phyloP scores from a whole-genome alignment of 805 yeast species.

The Torulaspora delbrueckii region DNA sequence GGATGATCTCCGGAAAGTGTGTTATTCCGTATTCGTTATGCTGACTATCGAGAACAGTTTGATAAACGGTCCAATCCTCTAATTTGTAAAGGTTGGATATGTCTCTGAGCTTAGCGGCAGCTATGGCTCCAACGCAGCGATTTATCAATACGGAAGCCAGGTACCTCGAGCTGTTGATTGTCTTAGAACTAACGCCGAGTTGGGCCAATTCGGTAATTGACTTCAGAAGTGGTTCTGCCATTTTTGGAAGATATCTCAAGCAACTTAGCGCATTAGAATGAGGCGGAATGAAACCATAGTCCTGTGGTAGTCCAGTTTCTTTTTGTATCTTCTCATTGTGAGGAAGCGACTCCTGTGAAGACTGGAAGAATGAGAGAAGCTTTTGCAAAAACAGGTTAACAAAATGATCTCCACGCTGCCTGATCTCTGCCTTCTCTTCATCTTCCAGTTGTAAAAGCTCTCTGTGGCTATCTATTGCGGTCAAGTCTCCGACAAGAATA shows the following conservation, averaged over 20 bases:
- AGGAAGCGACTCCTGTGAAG: constrained; percentile 29
- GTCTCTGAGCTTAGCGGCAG: constrained; percentile 50
- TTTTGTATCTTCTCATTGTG: constrained; percentile 9
- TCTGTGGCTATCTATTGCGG: constrained; percentile 33
- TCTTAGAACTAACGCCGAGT: constrained; percentile 39
- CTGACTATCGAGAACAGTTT: constrained; percentile 17
- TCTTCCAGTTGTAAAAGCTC: constrained; percentile 41
- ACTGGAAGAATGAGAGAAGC: constrained; percentile 32
- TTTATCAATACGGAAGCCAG: constrained; percentile 39
- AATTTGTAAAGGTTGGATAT: constrained; percentile 38
- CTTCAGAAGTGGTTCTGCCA: constrained; percentile 42
- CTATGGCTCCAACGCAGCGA: constrained; percentile 44
- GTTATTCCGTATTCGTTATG: constrained; percentile 35
- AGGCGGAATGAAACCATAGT: constrained; percentile 59
- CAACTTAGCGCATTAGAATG: constrained; percentile 59
- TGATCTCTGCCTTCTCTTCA: constrained; percentile 41
- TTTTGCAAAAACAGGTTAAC: constrained; percentile 34
- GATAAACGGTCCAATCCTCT: constrained; percentile 39
- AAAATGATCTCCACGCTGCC: constrained; percentile 38
- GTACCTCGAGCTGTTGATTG: constrained; percentile 37
- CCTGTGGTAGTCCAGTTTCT: constrained; percentile 31
- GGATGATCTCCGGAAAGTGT: constrained; percentile 36
- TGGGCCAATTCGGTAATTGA: constrained; percentile 43
- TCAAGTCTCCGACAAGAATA: constrained; percentile 27
- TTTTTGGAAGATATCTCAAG: constrained; percentile 45